Base-by-base conservation (phyloP, 345 rosid species). In the Balakata baccata region DNA sequence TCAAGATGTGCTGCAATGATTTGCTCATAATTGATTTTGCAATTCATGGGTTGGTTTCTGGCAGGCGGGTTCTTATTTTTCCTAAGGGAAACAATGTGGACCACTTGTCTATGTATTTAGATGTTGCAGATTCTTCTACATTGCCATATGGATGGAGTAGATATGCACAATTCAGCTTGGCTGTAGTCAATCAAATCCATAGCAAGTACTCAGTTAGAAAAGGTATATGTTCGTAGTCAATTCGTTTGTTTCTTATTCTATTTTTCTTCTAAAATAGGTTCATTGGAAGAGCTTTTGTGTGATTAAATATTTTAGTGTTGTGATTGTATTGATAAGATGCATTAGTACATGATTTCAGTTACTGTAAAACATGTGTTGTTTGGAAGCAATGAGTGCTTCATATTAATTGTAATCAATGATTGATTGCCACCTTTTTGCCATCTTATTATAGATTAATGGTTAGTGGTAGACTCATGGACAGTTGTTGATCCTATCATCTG, bases 101-200 rank as follows among this genome's bases (percentile, higher is more conserved):
- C 3, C 92, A 86, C 78, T 85, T 94, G 85, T 94, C 98, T 52
- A n/a, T 57, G 97, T 95, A 95, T 80, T 82, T 95, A 85, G 96
- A 92, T 86, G 97, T 95, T 83, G 89, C 97, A 13, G 99, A 95
- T 83, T 83, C 98, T 25, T 66, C 84, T 37, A 84, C 83, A 56
- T 85, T 92, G 85, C 93, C 98, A 1, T 89, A 92, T 62, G 98
- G 93, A 41, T 95, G 99, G 99, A 89, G 90, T 85, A 88, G 98
- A 87, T 91, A 86, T 38, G 92, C 96, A 6, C 98, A 92, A 75
- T 95, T 95, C 82, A 89, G 94, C 78, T 82, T 95, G 85, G 89
- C 91, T 9, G 90, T 95, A 45, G 77, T 92, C 60, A 95, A 95
- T 83, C 99, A 95, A 81, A 69, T 87, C 49, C 90, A 91, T 77